Percentiles rank a stretch among this genome's conserved stretches.
Evolutionary conservation across 106 monocot genomes (phyloP).

Genomic region (Dendrobium officinale): DNA sequence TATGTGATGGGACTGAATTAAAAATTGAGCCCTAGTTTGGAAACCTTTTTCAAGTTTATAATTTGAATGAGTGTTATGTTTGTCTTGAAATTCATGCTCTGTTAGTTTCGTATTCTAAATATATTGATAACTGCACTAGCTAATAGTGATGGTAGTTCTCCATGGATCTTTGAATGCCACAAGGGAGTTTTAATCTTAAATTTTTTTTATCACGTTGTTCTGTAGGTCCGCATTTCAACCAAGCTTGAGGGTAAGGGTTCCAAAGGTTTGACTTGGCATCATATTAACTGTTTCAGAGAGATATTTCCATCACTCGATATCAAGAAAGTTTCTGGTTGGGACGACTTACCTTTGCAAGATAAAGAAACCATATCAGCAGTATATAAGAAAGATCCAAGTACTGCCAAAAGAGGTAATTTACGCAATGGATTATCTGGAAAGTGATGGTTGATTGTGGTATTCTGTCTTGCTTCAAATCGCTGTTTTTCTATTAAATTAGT

Average conservation of each 20-base stretch:
- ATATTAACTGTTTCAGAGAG: slow-evolving; percentile 58
- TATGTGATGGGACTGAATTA: not conserved
- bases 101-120: not conserved
- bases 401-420: slow-evolving; percentile 30
- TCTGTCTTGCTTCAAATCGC: slow-evolving; percentile 4
- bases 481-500: slow-evolving; percentile 5
- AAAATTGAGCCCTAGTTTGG: not conserved
- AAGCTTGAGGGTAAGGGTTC: slow-evolving; percentile 66
- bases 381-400: slow-evolving; percentile 23
- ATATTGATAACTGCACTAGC: not conserved
- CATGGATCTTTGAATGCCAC: not conserved
- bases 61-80: not conserved
- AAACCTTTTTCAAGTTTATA: not conserved
- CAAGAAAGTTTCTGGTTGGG: slow-evolving; percentile 76
- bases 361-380: slow-evolving; percentile 42
- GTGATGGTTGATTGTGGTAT: not conserved
- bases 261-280: slow-evolving; percentile 59
- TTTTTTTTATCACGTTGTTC: slow-evolving; percentile 2
- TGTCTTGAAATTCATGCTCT: not conserved
- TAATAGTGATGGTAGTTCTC: slow-evolving; percentile 1
- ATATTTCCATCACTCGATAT: slow-evolving; percentile 51
- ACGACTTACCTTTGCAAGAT: slow-evolving; percentile 56
- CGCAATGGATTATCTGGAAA: not conserved
- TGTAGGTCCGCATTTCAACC: slow-evolving; percentile 73
- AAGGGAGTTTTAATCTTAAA: not conserved